Evolutionary conservation across 2,329 filamentous ascomycete genomes (phyloP).

Genomic region (Xylariaceae sp.): DNA sequence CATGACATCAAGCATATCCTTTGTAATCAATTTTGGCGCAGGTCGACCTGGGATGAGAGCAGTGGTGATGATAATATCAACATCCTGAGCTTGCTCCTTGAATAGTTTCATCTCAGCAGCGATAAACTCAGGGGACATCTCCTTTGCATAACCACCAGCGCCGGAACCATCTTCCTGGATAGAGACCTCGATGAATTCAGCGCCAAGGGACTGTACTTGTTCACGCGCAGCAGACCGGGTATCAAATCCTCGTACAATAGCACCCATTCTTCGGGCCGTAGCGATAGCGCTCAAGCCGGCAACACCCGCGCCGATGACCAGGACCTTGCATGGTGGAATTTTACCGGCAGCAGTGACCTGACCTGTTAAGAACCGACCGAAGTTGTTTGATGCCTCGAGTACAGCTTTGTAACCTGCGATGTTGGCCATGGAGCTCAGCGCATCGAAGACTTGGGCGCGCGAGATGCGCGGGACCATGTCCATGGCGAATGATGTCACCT

Average conservation of each 20-base stretch:
- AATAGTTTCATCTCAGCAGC: constrained; percentile 92
- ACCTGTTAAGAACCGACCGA: constrained; percentile 81
- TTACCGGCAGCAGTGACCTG: constrained; percentile 87
- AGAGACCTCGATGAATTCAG: constrained; percentile 84
- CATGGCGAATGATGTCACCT: constrained; percentile 80
- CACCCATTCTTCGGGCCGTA: constrained; percentile 78
- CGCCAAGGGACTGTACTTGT: constrained; percentile 84
- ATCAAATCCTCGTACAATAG: constrained; percentile 85
- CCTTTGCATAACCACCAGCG: constrained; percentile 82
- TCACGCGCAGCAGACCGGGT: constrained; percentile 83
- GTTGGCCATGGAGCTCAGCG: constrained; percentile 87
- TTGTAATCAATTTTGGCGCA: constrained; percentile 78
- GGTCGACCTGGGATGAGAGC: constrained; percentile 83
- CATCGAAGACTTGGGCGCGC: constrained; percentile 81
- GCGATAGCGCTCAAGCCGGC: constrained; percentile 85
- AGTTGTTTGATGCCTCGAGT: constrained; percentile 81
- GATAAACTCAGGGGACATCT: constrained; percentile 92
- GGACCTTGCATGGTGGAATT: constrained; percentile 83
- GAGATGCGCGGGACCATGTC: constrained; percentile 90
- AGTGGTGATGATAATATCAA: constrained; percentile 89
- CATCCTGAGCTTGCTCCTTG: constrained; percentile 77
- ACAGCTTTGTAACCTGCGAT: constrained; percentile 93
- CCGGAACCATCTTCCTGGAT: constrained; percentile 79
- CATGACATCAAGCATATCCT: constrained; percentile 75
- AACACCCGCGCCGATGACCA: constrained; percentile 86